These are phyloP conservation scores for rapeseed (Brassica napus) DNA, from an alignment of 345 rosid genomes.

Conservation along the genomic window Da-Ae NC_063441.1:6956001-6956500, in stretches of 20 bases:
- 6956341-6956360: neutral
- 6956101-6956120: neutral
- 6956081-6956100: neutral
- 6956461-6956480: neutral
- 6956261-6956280: neutral
- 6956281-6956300: neutral
- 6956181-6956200: neutral
- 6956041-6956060: neutral
- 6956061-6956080: neutral
- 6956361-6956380: neutral
- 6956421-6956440: neutral
- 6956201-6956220: neutral
- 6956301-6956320: neutral
- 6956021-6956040: neutral
- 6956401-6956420: neutral
- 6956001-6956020: neutral
- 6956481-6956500: neutral
- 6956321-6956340: neutral
- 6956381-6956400: neutral
- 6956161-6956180: neutral
- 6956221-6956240: neutral
- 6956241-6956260: neutral
- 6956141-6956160: neutral
- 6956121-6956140: neutral
- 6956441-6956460: neutral